phyloP scores from a whole-genome alignment of 2,329 filamentous ascomycete species.

The Colletotrichum simmondsii region DNA sequence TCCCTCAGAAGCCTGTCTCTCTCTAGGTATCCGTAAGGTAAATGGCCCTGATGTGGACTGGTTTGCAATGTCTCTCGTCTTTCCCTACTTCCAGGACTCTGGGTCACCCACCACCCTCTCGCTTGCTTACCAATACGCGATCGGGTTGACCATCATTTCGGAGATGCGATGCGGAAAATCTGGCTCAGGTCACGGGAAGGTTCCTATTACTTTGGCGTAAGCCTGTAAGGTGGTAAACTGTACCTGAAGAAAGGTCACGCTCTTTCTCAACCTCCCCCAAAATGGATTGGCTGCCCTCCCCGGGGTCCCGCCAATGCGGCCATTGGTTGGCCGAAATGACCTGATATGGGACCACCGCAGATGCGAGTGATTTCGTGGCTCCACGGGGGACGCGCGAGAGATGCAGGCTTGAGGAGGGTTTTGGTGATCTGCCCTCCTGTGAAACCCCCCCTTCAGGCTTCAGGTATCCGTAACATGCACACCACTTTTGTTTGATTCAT shows the following conservation, averaged over 20 bases:
- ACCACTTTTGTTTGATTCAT: background rate
- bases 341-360: conserved; percentile 24
- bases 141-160: no score
- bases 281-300: background rate
- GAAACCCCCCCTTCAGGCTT: background rate
- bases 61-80: conserved; percentile 5
- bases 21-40: no score
- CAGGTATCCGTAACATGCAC: background rate
- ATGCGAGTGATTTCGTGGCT: conserved; percentile 23
- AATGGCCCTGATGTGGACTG: conserved; percentile 12
- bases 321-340: conserved; percentile 30
- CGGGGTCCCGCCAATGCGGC: conserved; percentile 20
- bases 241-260: background rate
- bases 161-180: background rate
- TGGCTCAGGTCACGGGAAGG: background rate
- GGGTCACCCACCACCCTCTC: background rate
- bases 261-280: background rate
- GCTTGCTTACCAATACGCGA: no score
- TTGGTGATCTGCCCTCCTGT: conserved; percentile 2
- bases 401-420: background rate
- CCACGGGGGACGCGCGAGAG: conserved; percentile 1
- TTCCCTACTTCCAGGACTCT: conserved; percentile 4
- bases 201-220: no score
- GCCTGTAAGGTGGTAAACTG: no score
- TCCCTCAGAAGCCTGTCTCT: background rate